Conservation (phyloP, 2,329 filamentous ascomycete species). For the Monascus ruber region DNA sequence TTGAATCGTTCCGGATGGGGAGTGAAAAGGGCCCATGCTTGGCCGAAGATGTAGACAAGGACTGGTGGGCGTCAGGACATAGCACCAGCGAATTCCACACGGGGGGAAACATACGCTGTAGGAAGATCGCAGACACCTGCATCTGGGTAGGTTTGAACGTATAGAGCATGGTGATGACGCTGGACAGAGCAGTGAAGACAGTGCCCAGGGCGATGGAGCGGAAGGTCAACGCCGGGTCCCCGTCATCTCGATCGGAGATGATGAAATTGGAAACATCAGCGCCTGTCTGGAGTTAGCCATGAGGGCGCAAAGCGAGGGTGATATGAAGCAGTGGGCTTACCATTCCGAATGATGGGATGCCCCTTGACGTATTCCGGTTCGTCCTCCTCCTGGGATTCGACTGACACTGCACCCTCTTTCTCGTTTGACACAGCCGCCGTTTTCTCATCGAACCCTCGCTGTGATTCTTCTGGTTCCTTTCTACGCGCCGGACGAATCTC, state of each 20-base stretch:
- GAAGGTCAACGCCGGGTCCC: constrained; percentile 11
- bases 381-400: not conserved
- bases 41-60: constrained; percentile 8
- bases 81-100: not conserved
- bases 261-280: constrained; percentile 11
- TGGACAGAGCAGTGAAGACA: constrained; percentile 11
- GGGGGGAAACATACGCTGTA: constrained; percentile 7
- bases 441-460: not conserved
- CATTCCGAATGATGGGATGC: constrained; percentile 10
- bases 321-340: not conserved
- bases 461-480: not conserved
- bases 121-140: constrained; percentile 9
- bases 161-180: constrained; percentile 14
- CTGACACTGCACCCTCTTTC: not conserved
- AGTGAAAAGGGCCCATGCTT: constrained; percentile 8
- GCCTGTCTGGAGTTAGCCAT: constrained; percentile 1
- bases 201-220: constrained; percentile 10
- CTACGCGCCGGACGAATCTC: not conserved
- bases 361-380: constrained; percentile 9
- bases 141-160: constrained; percentile 10
- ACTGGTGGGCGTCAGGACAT: constrained; percentile 1
- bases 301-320: not conserved
- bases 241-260: constrained; percentile 9
- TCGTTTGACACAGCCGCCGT: not conserved
- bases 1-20: constrained; percentile 7